These are phyloP conservation scores for Hygrophila difformis DNA, from an alignment of 257 asterid species.

Conservation along the genomic window DNA sequence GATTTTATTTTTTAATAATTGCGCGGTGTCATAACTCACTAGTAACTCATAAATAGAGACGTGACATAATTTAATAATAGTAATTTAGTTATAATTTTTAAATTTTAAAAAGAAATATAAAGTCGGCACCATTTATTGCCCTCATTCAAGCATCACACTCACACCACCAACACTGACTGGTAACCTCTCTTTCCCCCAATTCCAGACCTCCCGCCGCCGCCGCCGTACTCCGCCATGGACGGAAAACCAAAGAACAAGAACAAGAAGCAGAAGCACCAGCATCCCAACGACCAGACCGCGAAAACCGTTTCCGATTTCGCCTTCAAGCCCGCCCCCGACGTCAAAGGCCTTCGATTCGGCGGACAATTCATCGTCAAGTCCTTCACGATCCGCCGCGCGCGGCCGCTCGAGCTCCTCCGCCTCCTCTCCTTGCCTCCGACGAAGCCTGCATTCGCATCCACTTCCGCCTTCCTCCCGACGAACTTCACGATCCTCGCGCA, in stretches of 20 bases:
- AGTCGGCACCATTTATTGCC: conserved; percentile 24
- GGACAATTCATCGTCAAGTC: conserved; percentile 92
- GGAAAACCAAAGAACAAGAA: conserved; percentile 30
- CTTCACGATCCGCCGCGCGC: conserved; percentile 82
- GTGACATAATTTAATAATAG: too few relatives aligned
- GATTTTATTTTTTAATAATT: too few relatives aligned
- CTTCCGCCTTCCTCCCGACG: conserved; percentile 73
- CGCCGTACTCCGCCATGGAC: conserved; percentile 30
- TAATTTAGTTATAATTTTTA: too few relatives aligned
- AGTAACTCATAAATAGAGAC: too few relatives aligned
- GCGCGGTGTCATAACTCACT: too few relatives aligned
- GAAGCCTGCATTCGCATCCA: conserved; percentile 44
- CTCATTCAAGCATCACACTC: conserved; percentile 15
- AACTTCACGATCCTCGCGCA: conserved; percentile 97
- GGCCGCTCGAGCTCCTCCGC: conserved; percentile 58
- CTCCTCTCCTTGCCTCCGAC: conserved; percentile 69
- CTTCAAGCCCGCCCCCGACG: conserved; percentile 57
- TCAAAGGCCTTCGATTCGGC: conserved; percentile 88
- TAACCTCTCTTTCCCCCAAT: not conserved
- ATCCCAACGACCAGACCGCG: conserved; percentile 65
- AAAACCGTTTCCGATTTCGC: conserved; percentile 52
- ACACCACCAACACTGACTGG: conserved; percentile 1
- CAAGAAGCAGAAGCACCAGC: conserved; percentile 72
- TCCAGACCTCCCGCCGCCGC: not conserved
- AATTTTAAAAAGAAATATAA: too few relatives aligned